Evolutionary conservation across 1,139 yeast genomes (phyloP), one percentile per base, ranked within the genome.

Genomic region (Sugiyamaella xylanicola): DNA sequence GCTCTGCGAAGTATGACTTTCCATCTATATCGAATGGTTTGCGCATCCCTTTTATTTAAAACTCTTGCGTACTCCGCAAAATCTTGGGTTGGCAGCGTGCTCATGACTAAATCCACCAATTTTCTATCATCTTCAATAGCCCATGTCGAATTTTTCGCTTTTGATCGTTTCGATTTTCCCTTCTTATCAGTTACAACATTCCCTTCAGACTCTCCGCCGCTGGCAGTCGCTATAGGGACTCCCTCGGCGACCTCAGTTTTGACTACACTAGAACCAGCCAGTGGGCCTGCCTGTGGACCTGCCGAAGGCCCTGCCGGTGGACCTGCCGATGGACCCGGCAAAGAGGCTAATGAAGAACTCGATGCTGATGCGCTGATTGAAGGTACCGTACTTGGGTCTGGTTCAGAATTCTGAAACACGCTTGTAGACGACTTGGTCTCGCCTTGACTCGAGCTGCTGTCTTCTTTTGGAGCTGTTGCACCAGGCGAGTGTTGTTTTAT

Each of bases 21-120:
- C 73, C 73, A 70, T 36, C 73, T 58, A 56, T 70, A 70, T 47
- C 73, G 62, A 22, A 70, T 73, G 20, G 73, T 68, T 49, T 70
- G 73, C 9, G 68, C 67, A 54, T 70, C 73, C 19, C 73, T 61
- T 51, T 70, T 70, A 61, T 68, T 67, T 43, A 70, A 60, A 21
- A 67, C 56, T 45, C 67, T 61, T 3, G 73, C 73, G 49, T 70
- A 70, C 44, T 68, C 71, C 35, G 64, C 63, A 52, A 61, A 70
- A 56, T 70, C 73, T 59, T 70, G 73, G 4, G 70, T 63, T 2
- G 73, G 73, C 20, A 70, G 53, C 3, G 73, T 70, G 22, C 68
- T 56, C 53, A 70, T 58, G 8, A 70, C 71, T 39, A 70, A 59
- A 52, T 70, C 73, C 45, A 69, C 63, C 57, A 69, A 57, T 44